A percentile compares a stretch with the other conserved stretches of the same genome.
Conservation (phyloP, 2,329 filamentous ascomycete genomes). For the Xylariaceae sp. region DNA sequence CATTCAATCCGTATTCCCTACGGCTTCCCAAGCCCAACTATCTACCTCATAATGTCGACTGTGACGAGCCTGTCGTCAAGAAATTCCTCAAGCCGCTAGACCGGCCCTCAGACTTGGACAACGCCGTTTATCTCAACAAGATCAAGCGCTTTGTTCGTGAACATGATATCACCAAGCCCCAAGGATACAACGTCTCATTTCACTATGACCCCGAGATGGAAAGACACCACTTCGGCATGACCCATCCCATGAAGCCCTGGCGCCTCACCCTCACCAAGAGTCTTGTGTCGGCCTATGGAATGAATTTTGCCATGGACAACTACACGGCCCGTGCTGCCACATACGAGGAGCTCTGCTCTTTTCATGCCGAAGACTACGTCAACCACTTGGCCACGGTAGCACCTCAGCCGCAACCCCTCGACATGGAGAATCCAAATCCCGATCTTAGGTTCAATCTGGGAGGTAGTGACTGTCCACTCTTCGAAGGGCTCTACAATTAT, state of each 20-base stretch:
- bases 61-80: constrained; percentile 50
- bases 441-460: constrained; percentile 79
- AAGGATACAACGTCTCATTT: constrained; percentile 89
- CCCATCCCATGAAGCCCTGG: constrained; percentile 99
- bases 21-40: constrained; percentile 60
- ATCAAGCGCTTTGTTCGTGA: constrained; percentile 56
- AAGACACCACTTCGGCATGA: constrained; percentile 93
- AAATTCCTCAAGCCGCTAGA: constrained; percentile 51
- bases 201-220: constrained; percentile 95
- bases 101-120: constrained; percentile 51
- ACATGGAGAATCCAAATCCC: constrained; percentile 62
- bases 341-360: constrained; percentile 81
- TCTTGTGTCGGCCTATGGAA: constrained; percentile 88
- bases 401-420: constrained; percentile 60
- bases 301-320: constrained; percentile 95
- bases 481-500: constrained; percentile 93
- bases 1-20: constrained; percentile 44
- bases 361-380: constrained; percentile 86
- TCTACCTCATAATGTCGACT: constrained; percentile 52
- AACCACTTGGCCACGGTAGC: constrained; percentile 77
- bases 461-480: constrained; percentile 92
- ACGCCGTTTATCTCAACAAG: constrained; percentile 56
- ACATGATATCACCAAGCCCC: constrained; percentile 73
- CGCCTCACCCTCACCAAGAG: constrained; percentile 92
- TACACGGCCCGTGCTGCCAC: constrained; percentile 82